Evolutionary conservation across 2,329 filamentous ascomycete species (phyloP).

Genomic region (Endothia cerciana): DNA sequence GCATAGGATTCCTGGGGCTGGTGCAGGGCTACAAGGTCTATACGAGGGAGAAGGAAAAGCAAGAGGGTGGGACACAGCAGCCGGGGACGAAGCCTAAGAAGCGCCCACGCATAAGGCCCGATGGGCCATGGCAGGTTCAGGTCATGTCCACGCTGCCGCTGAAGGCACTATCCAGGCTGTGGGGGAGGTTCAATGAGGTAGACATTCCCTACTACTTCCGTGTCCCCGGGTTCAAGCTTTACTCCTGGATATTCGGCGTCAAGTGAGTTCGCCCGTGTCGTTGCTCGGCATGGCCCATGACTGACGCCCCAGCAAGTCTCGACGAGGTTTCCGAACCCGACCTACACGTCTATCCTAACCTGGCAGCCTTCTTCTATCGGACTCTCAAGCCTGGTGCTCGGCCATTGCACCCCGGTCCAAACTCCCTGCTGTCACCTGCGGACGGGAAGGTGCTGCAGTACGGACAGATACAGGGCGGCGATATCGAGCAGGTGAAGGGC

Average conservation of each 20-base stretch:
- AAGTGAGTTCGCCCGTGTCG: conserved; percentile 49
- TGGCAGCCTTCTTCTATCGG: conserved; percentile 96
- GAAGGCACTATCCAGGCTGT: conserved; percentile 86
- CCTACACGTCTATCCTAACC: conserved; percentile 86
- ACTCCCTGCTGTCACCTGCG: conserved; percentile 82
- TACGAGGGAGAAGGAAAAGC: conserved; percentile 56
- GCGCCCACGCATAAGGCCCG: conserved; percentile 70
- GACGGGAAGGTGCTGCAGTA: conserved; percentile 93
- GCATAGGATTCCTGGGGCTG: conserved; percentile 80
- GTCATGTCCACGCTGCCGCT: conserved; percentile 92
- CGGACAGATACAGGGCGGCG: conserved; percentile 86
- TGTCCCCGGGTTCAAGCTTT: conserved; percentile 87
- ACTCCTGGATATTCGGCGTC: conserved; percentile 90
- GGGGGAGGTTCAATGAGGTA: conserved; percentile 91
- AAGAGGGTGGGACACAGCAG: conserved; percentile 43
- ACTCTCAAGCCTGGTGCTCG: conserved; percentile 86
- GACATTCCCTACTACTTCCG: conserved; percentile 86
- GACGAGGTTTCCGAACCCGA: conserved; percentile 87
- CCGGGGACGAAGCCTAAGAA: conserved; percentile 47
- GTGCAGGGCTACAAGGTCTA: conserved; percentile 82
- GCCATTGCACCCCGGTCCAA: conserved; percentile 79
- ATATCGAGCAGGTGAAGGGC: conserved; percentile 98
- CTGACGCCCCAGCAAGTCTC: conserved; percentile 58
- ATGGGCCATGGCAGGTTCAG: conserved; percentile 90
- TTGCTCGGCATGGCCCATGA: conserved; percentile 17